phyloP scores from a whole-genome alignment of 805 yeast genomes.

The Isabelozyma rhagii region DNA sequence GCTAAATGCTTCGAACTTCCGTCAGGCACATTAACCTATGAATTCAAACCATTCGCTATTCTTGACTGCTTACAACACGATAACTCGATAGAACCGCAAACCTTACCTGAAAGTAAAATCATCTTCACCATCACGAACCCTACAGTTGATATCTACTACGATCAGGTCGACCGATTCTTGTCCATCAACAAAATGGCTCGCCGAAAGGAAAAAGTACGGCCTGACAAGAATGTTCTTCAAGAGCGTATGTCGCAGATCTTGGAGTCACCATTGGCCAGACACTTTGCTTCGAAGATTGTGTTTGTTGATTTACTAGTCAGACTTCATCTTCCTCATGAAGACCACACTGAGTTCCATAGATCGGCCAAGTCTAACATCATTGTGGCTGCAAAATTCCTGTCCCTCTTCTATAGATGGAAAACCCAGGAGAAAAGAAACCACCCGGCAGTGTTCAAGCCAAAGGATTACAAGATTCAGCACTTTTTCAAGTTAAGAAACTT shows the following conservation, averaged over 20 bases:
- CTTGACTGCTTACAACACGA: neutral
- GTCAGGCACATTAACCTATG: slow-evolving; percentile 23
- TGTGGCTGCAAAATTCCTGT: slow-evolving; percentile 17
- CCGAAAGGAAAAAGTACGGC: neutral
- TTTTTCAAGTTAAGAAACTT: slow-evolving; percentile 29
- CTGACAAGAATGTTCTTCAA: neutral
- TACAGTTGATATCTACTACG: slow-evolving; percentile 32
- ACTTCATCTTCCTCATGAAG: slow-evolving; percentile 28
- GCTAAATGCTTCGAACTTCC: slow-evolving; percentile 34
- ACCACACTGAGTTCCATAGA: slow-evolving; percentile 17
- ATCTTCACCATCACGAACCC: slow-evolving; percentile 31
- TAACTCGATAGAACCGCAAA: slow-evolving; percentile 1
- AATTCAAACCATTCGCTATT: slow-evolving; percentile 17
- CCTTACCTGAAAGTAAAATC: slow-evolving; percentile 2
- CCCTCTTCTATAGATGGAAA: slow-evolving; percentile 23
- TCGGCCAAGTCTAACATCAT: slow-evolving; percentile 24
- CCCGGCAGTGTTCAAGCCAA: slow-evolving; percentile 6
- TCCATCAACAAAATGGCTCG: slow-evolving; percentile 2
- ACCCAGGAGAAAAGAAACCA: slow-evolving; percentile 17
- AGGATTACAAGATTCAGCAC: slow-evolving; percentile 14
- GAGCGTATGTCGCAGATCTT: neutral
- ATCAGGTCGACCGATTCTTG: slow-evolving; percentile 26
- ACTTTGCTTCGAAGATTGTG: slow-evolving; percentile 11
- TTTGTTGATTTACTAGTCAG: slow-evolving; percentile 28
- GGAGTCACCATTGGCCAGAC: neutral